These are phyloP conservation scores for Phoma sp. DNA, from an alignment of 2,329 filamentous ascomycete genomes.

Conservation along the genomic window DNA sequence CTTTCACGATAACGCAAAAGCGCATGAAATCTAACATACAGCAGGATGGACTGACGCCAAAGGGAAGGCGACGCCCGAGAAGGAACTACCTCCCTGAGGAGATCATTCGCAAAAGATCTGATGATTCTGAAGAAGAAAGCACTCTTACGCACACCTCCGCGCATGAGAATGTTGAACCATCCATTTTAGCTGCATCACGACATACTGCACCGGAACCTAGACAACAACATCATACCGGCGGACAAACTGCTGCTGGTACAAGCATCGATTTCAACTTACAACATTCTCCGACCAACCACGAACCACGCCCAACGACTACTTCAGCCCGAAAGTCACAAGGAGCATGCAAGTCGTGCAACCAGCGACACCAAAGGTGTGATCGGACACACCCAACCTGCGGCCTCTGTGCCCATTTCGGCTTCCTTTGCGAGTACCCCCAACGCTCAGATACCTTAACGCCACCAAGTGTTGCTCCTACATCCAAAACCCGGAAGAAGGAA, in stretches of 20 bases:
- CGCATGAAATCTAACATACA: too few species aligned
- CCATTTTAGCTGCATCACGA: neutral
- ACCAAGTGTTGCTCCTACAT: too few species aligned
- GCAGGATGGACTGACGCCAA: too few species aligned
- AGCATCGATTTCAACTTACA: neutral
- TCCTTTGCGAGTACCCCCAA: neutral
- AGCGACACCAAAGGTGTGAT: conserved; percentile 61
- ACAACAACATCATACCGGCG: neutral
- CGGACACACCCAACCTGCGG: conserved; percentile 74
- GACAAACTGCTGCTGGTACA: neutral
- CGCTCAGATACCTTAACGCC: neutral
- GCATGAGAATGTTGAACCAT: too few species aligned
- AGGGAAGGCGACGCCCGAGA: neutral
- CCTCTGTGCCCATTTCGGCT: conserved; percentile 65
- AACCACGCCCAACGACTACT: neutral
- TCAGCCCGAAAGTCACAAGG: conserved; percentile 2
- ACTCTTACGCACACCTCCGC: neutral
- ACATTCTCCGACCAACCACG: neutral
- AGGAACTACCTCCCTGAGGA: conserved; percentile 1
- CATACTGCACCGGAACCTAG: neutral
- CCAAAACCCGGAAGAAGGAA: neutral
- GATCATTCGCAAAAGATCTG: conserved; percentile 1
- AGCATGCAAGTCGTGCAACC: conserved; percentile 8
- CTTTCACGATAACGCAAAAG: neutral
- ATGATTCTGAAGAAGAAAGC: neutral